These are phyloP conservation scores for Septoria linicola DNA, from an alignment of 2,329 filamentous ascomycete species.

Conservation along the genomic window DNA sequence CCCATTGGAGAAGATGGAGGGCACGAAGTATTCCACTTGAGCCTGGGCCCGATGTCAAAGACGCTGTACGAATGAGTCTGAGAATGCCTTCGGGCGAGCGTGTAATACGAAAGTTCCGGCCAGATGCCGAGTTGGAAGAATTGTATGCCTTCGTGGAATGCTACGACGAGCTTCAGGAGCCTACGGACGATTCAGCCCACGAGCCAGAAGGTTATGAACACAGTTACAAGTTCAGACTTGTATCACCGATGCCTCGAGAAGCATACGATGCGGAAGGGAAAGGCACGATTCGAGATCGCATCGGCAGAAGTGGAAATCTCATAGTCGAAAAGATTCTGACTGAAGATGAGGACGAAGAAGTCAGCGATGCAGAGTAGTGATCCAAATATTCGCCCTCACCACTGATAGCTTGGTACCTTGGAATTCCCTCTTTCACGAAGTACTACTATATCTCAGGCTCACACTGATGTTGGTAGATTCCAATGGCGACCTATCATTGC, in stretches of 20 bases:
- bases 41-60: slow-evolving; percentile 62
- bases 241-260: slow-evolving; percentile 78
- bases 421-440: neutral
- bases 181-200: slow-evolving; percentile 40
- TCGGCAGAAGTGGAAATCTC: slow-evolving; percentile 82
- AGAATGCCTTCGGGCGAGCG: slow-evolving; percentile 66
- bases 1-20: slow-evolving; percentile 81
- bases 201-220: slow-evolving; percentile 70
- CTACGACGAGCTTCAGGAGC: slow-evolving; percentile 61
- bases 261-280: slow-evolving; percentile 70
- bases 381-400: neutral
- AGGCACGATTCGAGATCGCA: slow-evolving; percentile 66
- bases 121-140: slow-evolving; percentile 74
- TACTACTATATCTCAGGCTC: neutral
- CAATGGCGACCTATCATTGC: too few relatives aligned
- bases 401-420: neutral
- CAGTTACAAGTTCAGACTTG: slow-evolving; percentile 79
- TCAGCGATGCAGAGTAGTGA: slow-evolving; percentile 15
- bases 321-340: slow-evolving; percentile 72
- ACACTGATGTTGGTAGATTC: neutral
- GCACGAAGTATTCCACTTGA: slow-evolving; percentile 66
- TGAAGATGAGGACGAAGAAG: slow-evolving; percentile 53
- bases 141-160: slow-evolving; percentile 97
- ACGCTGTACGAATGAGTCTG: slow-evolving; percentile 69
- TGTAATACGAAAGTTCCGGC: slow-evolving; percentile 72